Evolutionary conservation across 305 asterid species (phyloP).

Genomic region (Solanum hybrid): DNA sequence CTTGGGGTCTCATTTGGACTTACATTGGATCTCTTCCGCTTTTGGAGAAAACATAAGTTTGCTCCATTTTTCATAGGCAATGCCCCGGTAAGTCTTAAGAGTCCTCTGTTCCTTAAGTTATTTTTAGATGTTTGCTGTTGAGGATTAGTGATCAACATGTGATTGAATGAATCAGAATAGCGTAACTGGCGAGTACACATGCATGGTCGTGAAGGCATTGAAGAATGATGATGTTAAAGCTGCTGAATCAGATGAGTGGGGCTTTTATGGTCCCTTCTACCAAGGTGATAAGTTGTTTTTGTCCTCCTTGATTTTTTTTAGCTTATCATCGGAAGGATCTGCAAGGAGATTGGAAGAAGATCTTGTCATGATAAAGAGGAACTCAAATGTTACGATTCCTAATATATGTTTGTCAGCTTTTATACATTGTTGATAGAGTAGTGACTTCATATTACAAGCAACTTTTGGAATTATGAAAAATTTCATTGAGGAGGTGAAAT

Average conservation of each 20-base stretch:
- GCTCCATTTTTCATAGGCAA: constrained; percentile 78
- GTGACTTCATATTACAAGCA: neutral
- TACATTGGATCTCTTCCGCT: constrained; percentile 75
- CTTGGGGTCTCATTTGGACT: constrained; percentile 90
- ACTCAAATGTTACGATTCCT: neutral
- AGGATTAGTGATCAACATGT: constrained; percentile 9
- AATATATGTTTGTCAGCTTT: neutral
- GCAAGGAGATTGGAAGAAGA: neutral
- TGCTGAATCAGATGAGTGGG: constrained; percentile 46
- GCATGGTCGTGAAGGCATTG: constrained; percentile 81
- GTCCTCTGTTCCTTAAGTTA: neutral
- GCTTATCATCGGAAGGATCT: neutral
- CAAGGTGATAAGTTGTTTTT: constrained; percentile 33
- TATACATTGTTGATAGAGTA: neutral
- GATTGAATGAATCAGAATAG: constrained; percentile 38
- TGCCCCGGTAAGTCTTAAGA: constrained; percentile 38
- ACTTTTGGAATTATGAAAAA: neutral
- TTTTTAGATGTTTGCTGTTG: neutral
- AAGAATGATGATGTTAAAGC: constrained; percentile 63
- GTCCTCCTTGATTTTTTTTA: neutral
- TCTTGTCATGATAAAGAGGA: neutral
- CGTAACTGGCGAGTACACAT: constrained; percentile 82
- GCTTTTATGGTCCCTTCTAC: constrained; percentile 57
- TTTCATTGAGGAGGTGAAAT: neutral
- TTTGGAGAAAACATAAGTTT: constrained; percentile 85